A percentile compares a stretch with the other conserved stretches of the same genome.
Conservation (phyloP, 1,139 yeast species). For the Pichia sp. region DNA sequence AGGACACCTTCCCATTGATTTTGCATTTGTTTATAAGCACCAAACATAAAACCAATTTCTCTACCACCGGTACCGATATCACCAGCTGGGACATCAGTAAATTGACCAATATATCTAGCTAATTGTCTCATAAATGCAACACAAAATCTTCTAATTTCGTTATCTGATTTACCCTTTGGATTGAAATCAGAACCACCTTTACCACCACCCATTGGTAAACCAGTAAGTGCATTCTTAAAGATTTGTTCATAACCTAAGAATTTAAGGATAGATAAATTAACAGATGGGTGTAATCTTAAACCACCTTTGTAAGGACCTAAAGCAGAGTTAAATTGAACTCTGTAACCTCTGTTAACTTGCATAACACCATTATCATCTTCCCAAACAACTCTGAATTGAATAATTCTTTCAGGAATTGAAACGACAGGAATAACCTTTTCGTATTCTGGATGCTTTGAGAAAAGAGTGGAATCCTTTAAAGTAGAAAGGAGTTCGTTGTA, state of each 20-base stretch:
- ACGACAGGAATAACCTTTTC: conserved; percentile 85
- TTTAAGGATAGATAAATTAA: conserved; percentile 88
- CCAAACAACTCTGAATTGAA: conserved; percentile 97
- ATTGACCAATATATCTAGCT: conserved; percentile 93
- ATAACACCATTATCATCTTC: conserved; percentile 89
- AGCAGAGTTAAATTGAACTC: conserved; percentile 98
- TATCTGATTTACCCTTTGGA: conserved; percentile 90
- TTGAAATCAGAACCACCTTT: conserved; percentile 99
- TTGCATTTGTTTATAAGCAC: conserved; percentile 90
- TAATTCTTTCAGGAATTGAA: conserved; percentile 90
- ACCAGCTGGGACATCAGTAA: conserved; percentile 98
- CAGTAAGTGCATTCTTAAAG: conserved; percentile 96
- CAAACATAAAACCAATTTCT: conserved; percentile 89
- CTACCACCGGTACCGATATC: conserved; percentile 93
- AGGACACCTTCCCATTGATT: conserved; percentile 96
- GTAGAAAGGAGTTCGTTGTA: conserved; percentile 88
- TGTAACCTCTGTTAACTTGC: conserved; percentile 94
- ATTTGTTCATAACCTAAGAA: conserved; percentile 98
- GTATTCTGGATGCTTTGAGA: conserved; percentile 83
- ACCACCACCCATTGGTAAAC: conserved; percentile 98
- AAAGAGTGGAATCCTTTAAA: conserved; percentile 84
- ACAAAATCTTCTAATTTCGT: conserved; percentile 96
- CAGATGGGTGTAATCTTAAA: conserved; percentile 95
- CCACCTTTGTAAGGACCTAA: conserved; percentile 99
- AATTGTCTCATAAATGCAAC: conserved; percentile 92